Evolutionary conservation across 2,329 filamentous ascomycete species (phyloP).

Genomic region (Ophiocordyceps camponoti-saundersi): DNA sequence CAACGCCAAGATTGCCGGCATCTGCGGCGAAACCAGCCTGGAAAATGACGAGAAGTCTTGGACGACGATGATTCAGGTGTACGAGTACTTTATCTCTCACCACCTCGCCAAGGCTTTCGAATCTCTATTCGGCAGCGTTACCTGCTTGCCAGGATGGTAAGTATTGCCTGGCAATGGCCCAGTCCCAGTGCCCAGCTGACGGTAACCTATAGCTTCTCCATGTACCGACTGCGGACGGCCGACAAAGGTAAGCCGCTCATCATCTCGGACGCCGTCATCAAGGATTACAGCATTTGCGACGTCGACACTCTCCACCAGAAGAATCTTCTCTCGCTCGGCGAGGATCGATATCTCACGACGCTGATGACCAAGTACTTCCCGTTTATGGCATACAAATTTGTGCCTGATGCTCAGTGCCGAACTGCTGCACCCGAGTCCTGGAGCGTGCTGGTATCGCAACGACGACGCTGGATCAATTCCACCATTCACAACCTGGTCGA

Average conservation of each 20-base stretch:
- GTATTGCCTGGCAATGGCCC: background rate
- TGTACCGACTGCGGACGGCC: constrained; percentile 92
- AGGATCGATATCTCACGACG: constrained; percentile 94
- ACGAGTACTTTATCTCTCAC: constrained; percentile 99
- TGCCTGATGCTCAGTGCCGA: constrained; percentile 82
- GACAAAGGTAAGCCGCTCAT: constrained; percentile 93
- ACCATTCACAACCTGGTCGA: constrained; percentile 96
- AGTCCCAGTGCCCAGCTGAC: background rate
- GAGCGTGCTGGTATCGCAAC: constrained; percentile 89
- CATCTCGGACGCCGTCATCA: constrained; percentile 80
- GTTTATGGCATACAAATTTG: constrained; percentile 97
- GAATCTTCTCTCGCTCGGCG: constrained; percentile 88
- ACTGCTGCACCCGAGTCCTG: constrained; percentile 93
- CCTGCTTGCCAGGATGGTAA: constrained; percentile 72
- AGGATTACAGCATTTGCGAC: constrained; percentile 77
- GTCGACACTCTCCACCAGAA: constrained; percentile 99
- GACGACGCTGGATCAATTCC: constrained; percentile 98
- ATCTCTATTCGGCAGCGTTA: constrained; percentile 90
- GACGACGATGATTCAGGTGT: constrained; percentile 98
- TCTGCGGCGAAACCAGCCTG: constrained; percentile 87
- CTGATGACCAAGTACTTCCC: constrained; percentile 81
- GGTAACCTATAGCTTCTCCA: constrained; percentile 58
- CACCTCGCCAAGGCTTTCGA: constrained; percentile 95
- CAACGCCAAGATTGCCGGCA: constrained; percentile 82
- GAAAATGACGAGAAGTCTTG: constrained; percentile 87